phyloP scores from a whole-genome alignment of 2,329 filamentous ascomycete genomes.

The Phaeoacremonium minimum region DNA sequence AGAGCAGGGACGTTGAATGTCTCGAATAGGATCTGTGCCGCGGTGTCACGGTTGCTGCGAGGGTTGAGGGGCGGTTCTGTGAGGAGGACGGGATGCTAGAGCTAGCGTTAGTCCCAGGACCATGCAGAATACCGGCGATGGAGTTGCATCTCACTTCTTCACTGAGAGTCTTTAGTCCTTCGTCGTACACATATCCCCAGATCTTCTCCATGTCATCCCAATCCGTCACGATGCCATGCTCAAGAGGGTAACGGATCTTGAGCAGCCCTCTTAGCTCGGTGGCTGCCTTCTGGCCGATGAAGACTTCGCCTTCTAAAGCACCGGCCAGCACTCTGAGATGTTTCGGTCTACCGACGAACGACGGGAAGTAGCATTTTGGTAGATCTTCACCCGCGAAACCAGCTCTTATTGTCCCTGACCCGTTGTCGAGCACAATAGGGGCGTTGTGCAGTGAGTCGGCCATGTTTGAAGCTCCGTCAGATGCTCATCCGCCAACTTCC shows the following conservation, averaged over 20 bases:
- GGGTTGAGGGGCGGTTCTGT: constrained; percentile 96
- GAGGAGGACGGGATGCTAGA: constrained; percentile 84
- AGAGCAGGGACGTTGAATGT: constrained; percentile 97
- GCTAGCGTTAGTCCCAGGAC: not conserved
- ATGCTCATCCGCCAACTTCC: no score
- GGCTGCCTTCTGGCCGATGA: constrained; percentile 86
- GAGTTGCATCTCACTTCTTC: constrained; percentile 88
- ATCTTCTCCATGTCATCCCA: constrained; percentile 99
- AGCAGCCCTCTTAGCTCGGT: constrained; percentile 86
- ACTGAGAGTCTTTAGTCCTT: constrained; percentile 92
- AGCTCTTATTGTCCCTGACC: constrained; percentile 93
- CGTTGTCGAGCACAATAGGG: constrained; percentile 98
- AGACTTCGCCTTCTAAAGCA: constrained; percentile 91
- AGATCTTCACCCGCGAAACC: constrained; percentile 95
- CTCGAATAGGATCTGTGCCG: constrained; percentile 96
- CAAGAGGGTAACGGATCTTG: constrained; percentile 92
- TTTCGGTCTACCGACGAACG: constrained; percentile 93
- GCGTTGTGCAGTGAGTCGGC: constrained; percentile 81
- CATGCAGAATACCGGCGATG: no score
- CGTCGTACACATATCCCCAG: constrained; percentile 96
- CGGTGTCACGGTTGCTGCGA: constrained; percentile 89
- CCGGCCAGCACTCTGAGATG: constrained; percentile 94
- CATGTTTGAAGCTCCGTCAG: no score
- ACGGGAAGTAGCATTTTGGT: constrained; percentile 96
- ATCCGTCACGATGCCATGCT: constrained; percentile 97